Evolutionary conservation across 257 asterid genomes (phyloP).

Genomic region (Nicotiana obtusifolia): DNA sequence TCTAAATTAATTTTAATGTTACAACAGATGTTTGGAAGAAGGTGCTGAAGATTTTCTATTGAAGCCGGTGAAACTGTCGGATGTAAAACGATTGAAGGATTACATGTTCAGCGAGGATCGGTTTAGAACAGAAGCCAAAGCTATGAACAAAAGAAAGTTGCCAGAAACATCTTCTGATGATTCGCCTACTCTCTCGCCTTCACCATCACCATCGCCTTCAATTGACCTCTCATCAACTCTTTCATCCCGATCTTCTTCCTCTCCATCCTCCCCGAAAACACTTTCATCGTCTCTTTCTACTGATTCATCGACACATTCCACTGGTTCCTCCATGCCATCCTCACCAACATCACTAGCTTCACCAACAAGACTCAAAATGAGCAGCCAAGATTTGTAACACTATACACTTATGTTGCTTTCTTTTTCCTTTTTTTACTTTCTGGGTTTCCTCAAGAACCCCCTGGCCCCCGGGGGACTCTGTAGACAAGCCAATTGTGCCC

Average conservation of each 20-base stretch:
- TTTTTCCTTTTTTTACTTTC: not conserved
- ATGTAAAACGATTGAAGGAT: conserved; percentile 63
- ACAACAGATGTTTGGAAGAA: conserved; percentile 78
- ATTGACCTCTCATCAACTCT: conserved; percentile 18
- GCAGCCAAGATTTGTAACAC: conserved; percentile 6
- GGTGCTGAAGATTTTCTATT: conserved; percentile 92
- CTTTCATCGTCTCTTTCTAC: not conserved
- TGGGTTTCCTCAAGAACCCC: not conserved
- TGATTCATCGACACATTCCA: not conserved
- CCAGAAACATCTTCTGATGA: conserved; percentile 26
- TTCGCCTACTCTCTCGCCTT: conserved; percentile 11
- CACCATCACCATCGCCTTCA: conserved; percentile 25
- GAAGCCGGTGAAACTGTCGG: conserved; percentile 74
- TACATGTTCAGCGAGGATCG: conserved; percentile 64
- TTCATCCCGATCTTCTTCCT: conserved; percentile 16
- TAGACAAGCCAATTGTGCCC: conserved; percentile 11
- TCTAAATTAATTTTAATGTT: not conserved
- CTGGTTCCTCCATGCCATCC: conserved; percentile 16
- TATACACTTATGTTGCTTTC: not conserved
- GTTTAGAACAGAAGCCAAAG: conserved; percentile 20
- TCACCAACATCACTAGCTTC: conserved; percentile 41
- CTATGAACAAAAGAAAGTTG: conserved; percentile 57
- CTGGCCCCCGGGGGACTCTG: not conserved
- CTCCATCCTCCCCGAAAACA: conserved; percentile 17
- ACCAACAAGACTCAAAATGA: conserved; percentile 38